Evolutionary conservation across 768 basidiomycete genomes (phyloP).

Genomic region (Lactarius pseudohatsudake): DNA sequence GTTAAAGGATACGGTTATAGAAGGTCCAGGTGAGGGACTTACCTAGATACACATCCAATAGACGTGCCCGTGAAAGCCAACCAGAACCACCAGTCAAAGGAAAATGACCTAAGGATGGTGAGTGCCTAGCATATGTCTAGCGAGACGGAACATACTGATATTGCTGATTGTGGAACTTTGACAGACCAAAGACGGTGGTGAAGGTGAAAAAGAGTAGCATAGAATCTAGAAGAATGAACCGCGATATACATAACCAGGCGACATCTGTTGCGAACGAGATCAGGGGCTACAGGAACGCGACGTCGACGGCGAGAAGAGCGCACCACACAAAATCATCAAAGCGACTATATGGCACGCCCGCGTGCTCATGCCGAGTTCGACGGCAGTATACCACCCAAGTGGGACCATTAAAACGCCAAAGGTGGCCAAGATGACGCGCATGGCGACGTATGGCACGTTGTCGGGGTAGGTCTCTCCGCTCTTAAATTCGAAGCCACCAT

Average conservation of each 20-base stretch:
- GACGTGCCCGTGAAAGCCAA: constrained; percentile 88
- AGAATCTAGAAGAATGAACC: constrained; percentile 96
- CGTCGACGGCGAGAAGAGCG: constrained; percentile 30
- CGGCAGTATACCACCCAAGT: constrained; percentile 93
- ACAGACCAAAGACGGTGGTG: constrained; percentile 90
- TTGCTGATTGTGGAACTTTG: constrained; percentile 97
- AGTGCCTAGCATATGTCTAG: not conserved
- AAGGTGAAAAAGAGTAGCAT: constrained; percentile 99
- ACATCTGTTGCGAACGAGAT: constrained; percentile 59
- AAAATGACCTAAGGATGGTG: constrained; percentile 67
- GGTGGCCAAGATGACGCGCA: constrained; percentile 91
- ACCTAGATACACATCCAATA: constrained; percentile 95
- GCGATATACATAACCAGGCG: constrained; percentile 94
- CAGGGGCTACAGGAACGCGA: not conserved
- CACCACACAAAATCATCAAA: constrained; percentile 90
- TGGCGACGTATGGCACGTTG: constrained; percentile 86
- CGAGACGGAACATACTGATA: constrained; percentile 61
- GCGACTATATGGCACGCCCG: constrained; percentile 91
- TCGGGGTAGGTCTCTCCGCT: constrained; percentile 85
- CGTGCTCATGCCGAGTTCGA: constrained; percentile 88
- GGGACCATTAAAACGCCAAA: constrained; percentile 97
- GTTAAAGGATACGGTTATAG: not conserved
- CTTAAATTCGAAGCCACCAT: constrained; percentile 92
- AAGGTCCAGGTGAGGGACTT: constrained; percentile 14
- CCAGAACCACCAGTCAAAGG: constrained; percentile 98